Base-by-base conservation (phyloP, 768 basidiomycete genomes). In the Imleria badia region DNA sequence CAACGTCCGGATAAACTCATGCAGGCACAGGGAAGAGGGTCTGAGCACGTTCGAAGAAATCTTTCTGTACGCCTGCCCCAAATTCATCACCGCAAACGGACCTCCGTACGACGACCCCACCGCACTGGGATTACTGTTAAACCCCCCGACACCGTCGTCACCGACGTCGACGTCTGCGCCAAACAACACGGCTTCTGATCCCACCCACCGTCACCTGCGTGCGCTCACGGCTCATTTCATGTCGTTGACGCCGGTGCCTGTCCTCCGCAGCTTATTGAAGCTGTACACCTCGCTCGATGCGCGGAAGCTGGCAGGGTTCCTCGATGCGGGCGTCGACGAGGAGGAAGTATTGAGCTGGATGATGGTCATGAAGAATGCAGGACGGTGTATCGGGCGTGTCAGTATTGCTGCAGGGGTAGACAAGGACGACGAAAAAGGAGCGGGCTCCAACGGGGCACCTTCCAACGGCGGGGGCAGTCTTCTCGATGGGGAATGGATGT, bases 331-430 rank as follows among this genome's bases (percentile, higher is more conserved):
- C 0, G 84, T 83, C 41, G 90, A 91, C 59, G 96, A 98, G 73
- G 96, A 98, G 67, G 89, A 91, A 71, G 87, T 98, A 66, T 79
- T 99, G 54, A 90, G 95, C 73, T 91, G 96, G 80, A 83, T 98
- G 80, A 97, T 98, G 94, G 86, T 93, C 41, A 82, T 97, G 74
- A 98, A 99, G 77, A 86, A 89, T 59, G 85, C 86, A 1, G 90
- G 89, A 62, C 79, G 92, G 65, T 91, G 89, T 54, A 83, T 68
- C 79, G 89, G 66, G 1, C 64, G 68, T 2, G 66, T 70, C 45
- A 75, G 70, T 52, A 55, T 61, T 1, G 35, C 74, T 76, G 38
- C 88, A 79, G 63, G 76, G 69, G 23, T 70, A 58, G 51, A 75
- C 74, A 69, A 76, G 74, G 65, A 63, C 61, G 58, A 73, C n/a